A percentile compares a stretch with the other conserved stretches of the same genome.
Evolutionary conservation across 2,329 filamentous ascomycete species (phyloP).

Genomic region (Phyllosticta citriasiana): DNA sequence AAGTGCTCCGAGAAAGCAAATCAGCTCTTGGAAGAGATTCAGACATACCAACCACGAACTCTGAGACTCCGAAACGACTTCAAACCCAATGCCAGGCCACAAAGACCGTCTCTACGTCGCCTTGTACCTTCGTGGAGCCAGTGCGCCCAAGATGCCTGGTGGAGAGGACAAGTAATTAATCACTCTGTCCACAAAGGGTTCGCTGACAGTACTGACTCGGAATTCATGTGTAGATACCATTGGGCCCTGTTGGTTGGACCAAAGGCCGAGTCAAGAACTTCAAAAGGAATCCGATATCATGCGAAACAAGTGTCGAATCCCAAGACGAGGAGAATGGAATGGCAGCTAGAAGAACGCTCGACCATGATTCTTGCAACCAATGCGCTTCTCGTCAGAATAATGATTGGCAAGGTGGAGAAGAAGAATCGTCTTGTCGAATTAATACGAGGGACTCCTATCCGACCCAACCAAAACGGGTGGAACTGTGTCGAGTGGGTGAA

Average conservation of each 20-base stretch:
- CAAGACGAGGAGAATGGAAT: conserved; percentile 13
- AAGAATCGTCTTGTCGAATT: conserved; percentile 16
- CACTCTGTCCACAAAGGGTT: not conserved
- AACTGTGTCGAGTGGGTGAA: conserved; percentile 37
- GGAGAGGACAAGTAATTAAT: conserved; percentile 19
- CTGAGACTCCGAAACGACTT: not conserved
- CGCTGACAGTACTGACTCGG: not conserved
- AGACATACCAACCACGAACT: not conserved
- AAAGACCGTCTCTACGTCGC: conserved; percentile 23
- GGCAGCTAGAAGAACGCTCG: conserved; percentile 21
- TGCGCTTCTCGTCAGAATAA: conserved; percentile 24
- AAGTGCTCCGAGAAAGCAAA: not conserved
- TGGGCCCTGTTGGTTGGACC: conserved; percentile 31
- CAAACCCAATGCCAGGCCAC: conserved; percentile 15
- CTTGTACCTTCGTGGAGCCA: conserved; percentile 18
- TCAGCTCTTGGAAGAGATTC: not conserved
- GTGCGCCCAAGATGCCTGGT: conserved; percentile 14
- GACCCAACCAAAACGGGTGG: conserved; percentile 26
- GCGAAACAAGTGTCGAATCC: conserved; percentile 20
- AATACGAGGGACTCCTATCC: conserved; percentile 16
- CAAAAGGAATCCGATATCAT: conserved; percentile 22
- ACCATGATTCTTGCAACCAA: conserved; percentile 14
- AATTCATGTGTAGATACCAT: conserved; percentile 23
- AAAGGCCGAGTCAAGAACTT: conserved; percentile 20
- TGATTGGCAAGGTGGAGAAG: conserved; percentile 24